A percentile compares a stretch with the other conserved stretches of the same genome.
Conservation (phyloP, 2,329 filamentous ascomycete genomes). For the Fusarium nodosum region DNA sequence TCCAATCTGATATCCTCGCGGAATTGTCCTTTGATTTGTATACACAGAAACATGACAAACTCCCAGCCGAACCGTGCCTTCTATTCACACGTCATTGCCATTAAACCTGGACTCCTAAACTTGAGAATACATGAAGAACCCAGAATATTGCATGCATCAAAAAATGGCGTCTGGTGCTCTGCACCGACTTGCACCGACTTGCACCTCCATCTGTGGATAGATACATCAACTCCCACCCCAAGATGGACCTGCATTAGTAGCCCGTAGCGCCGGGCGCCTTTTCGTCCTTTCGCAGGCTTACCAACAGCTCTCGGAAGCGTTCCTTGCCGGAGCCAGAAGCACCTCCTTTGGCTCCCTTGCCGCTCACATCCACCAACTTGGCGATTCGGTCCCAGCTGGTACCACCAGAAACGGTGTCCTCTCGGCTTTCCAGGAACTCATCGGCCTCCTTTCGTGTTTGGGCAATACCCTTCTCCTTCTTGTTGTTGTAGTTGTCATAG, state of each 20-base stretch:
- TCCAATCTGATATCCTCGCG: constrained; percentile 37
- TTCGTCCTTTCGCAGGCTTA: constrained; percentile 92
- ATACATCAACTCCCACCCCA: constrained; percentile 17
- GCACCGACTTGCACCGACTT: constrained; percentile 42
- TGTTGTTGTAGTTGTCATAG: constrained; percentile 99
- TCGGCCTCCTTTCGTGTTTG: constrained; percentile 94
- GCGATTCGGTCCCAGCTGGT: constrained; percentile 99
- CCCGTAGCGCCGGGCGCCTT: constrained; percentile 79
- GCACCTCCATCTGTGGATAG: constrained; percentile 22
- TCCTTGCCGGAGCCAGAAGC: constrained; percentile 94
- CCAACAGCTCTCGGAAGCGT: constrained; percentile 90
- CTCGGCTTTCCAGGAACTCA: constrained; percentile 87
- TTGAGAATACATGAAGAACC: constrained; percentile 51
- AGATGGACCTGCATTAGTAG: constrained; percentile 59
- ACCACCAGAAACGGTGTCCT: constrained; percentile 93
- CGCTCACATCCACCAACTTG: constrained; percentile 96
- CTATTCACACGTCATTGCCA: constrained; percentile 52
- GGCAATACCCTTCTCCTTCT: constrained; percentile 92
- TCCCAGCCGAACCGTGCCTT: constrained; percentile 37
- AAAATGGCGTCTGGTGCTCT: constrained; percentile 40
- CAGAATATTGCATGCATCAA: constrained; percentile 45
- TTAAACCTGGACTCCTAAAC: constrained; percentile 52
- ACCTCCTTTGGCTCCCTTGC: constrained; percentile 89
- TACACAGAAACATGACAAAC: constrained; percentile 3
- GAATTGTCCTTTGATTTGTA: constrained; percentile 17